These are phyloP conservation scores for Gossypium herbaceum DNA, from an alignment of 345 rosid species.

Conservation along the genomic window DNA sequence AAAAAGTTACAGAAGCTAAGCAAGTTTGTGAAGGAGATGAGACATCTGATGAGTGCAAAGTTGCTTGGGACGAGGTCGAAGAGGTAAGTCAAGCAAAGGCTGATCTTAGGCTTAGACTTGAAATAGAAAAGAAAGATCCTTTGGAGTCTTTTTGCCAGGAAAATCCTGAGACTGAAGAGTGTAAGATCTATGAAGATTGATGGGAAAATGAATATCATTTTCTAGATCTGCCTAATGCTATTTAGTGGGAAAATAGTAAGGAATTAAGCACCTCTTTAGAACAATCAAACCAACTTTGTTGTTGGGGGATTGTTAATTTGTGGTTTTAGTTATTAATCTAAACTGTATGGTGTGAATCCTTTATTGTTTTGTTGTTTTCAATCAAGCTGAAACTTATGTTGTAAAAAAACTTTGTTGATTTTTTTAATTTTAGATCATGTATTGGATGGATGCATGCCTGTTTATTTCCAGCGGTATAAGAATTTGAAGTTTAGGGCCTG, in stretches of 20 bases:
- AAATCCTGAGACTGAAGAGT: constrained; percentile 82
- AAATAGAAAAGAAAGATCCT: constrained; percentile 49
- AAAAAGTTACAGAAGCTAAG: constrained; percentile 70
- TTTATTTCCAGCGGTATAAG: no score
- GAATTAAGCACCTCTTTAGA: neutral
- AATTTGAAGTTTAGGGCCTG: neutral
- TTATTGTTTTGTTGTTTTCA: neutral
- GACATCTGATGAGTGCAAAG: constrained; percentile 63
- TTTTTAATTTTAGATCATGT: neutral
- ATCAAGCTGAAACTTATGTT: neutral
- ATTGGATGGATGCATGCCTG: neutral
- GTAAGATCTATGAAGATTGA: constrained; percentile 60
- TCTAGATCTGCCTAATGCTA: neutral
- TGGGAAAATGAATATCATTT: neutral
- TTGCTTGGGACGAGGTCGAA: constrained; percentile 96
- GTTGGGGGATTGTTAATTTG: neutral
- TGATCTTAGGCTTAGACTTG: constrained; percentile 51
- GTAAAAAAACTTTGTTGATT: neutral
- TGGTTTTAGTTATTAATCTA: neutral
- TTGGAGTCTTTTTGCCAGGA: constrained; percentile 58
- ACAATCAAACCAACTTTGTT: neutral
- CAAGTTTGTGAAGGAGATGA: constrained; percentile 57
- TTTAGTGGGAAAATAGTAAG: neutral
- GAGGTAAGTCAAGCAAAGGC: constrained; percentile 89
- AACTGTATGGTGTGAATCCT: neutral